A percentile compares a stretch with the other conserved stretches of the same genome.
Conservation (phyloP, 768 basidiomycete genomes). For the Suillus bovinus region DNA sequence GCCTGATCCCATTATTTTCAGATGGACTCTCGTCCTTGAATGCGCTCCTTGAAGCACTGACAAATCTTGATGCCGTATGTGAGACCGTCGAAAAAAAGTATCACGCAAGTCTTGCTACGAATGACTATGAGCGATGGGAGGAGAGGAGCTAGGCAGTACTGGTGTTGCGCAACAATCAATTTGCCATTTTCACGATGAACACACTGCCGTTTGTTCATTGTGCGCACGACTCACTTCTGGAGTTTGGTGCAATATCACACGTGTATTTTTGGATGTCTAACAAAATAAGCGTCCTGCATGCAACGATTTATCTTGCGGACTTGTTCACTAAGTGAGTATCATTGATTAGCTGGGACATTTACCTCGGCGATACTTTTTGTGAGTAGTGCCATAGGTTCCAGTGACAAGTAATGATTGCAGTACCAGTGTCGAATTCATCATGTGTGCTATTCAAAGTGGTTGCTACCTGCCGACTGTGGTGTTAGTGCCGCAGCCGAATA, state of each 20-base stretch:
- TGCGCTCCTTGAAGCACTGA: conserved; percentile 74
- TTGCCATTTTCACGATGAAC: background rate
- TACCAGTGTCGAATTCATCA: background rate
- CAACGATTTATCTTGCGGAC: background rate
- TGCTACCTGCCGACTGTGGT: too few relatives aligned
- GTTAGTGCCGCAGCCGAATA: too few relatives aligned
- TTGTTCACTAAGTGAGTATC: background rate
- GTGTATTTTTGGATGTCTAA: background rate
- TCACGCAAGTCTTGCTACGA: conserved; percentile 51
- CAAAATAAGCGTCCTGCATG: background rate
- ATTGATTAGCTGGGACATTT: background rate
- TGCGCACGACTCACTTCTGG: background rate
- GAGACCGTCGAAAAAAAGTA: conserved; percentile 72
- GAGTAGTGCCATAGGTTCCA: background rate
- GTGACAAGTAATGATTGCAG: background rate
- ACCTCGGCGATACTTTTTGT: background rate
- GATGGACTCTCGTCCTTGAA: conserved; percentile 86
- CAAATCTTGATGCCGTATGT: conserved; percentile 77
- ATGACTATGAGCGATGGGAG: conserved; percentile 64
- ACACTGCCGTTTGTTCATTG: background rate
- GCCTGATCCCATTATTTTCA: conserved; percentile 28
- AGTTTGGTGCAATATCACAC: background rate
- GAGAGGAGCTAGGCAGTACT: conserved; percentile 52
- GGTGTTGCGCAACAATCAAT: background rate
- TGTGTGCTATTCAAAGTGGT: background rate